Evolutionary conservation across 306 rosid species (phyloP), one percentile per base, ranked within the genome.

Genomic region (Chamaecrista fasciculata): DNA sequence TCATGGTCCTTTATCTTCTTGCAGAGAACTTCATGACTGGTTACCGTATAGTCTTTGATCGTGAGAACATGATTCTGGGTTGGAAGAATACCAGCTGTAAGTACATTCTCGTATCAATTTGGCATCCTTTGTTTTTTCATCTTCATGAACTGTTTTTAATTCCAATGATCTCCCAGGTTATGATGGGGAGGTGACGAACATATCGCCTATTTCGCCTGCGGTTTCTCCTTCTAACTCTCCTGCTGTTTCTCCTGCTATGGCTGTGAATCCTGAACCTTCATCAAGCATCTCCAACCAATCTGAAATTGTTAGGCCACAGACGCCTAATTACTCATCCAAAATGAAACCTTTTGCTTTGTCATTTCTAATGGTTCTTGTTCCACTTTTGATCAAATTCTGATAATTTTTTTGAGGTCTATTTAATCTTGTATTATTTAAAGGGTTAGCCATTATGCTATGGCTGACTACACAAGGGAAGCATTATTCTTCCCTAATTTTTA

Each of bases 11-110:
- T 67, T 33, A 33, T 66, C 18, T 71, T 78, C 33, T 20, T 83
- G 89, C 87, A 91, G 99, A 88, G 70, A 91, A 94, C 85, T 91
- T 94, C 83, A 94, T 94, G 99, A 85, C 91, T n/a, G 97, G 97
- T 59, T 91, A 94, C 80, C 80, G 61, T 4, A 28, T 94, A 21
- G 72, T 84, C 39, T 94, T 94, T n/a, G 94, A 94, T 75, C 97
- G 97, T 12, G 87, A 89, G 20, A 87, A 78, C 78, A 86, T 72
- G 85, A 70, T 79, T 26, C 73, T 94, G 67, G 96, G 97, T 55
- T 94, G 99, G 99, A 85, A 76, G 73, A 66, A 67, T 42, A 78
- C 92, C 2, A 36, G 86, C 42, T 94, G 99, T 94, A 64, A 86
- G 99, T 80, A 36, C 56, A 56, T 80, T 34, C 49, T 23, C 33